Base-by-base conservation (phyloP, 73 alveolate genomes). In the Symbiodinium natans region DNA sequence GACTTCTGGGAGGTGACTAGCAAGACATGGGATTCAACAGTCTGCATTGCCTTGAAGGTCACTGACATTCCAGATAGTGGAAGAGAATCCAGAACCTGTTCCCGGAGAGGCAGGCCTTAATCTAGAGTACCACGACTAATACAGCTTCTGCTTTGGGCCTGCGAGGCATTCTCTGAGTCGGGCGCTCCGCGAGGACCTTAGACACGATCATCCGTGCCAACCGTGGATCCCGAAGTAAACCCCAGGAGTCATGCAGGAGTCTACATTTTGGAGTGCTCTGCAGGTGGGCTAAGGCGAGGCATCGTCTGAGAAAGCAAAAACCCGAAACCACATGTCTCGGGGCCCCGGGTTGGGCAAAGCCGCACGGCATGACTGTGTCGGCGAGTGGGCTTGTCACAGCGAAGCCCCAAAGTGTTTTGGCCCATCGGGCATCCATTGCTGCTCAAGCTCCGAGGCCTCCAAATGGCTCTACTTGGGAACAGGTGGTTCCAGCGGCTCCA, bases 51-150 rank as follows among this genome's bases (percentile, higher is more conserved):
- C 31, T 23, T 52, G 23, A 52, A 88, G 95, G 95, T 41, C 36
- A 39, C 89, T 92, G 39, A 75, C 73, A 82, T 74, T 92, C 90
- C 98, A 92, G 41, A 56, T 92, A n/a, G 84, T 71, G 80, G 98
- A 92, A 46, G 90, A 73, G 38, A 82, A 82, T 41, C 90, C 90
- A 82, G 82, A 92, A 41, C 33, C 90, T 3, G 86, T 71, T 56
- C 46, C 68, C 36, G 86, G 74, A 34, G 80, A 63, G 63, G 43
- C 73, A 33, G 68, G 83, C 15, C 82, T 33, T 33, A 27, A 36
- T 71, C 40, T 29, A 31, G 33, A 8, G 21, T 7, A 17, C 11
- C 10, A n/a, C 82, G 33, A 36, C 41, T 6, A 21, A 4, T 23
- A 4, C 2, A 27, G 4, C 71, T 21, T 10, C n/a, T 23, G 71